phyloP scores from a whole-genome alignment of 1,139 yeast species.

The Blastobotrys raffinosifermentans region DNA sequence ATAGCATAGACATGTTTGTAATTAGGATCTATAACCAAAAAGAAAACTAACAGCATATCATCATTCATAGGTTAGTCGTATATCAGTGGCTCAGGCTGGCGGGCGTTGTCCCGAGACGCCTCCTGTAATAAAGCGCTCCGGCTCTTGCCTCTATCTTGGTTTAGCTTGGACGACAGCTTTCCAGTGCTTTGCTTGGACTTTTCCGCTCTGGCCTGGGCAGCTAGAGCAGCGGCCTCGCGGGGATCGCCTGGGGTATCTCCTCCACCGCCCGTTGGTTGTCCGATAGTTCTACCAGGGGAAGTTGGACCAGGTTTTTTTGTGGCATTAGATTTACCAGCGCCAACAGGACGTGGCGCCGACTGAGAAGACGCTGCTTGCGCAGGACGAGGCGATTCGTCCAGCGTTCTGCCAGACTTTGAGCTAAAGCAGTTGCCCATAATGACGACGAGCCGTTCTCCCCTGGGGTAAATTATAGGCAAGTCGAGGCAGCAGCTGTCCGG shows the following conservation, averaged over 20 bases:
- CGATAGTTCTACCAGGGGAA: slow-evolving; percentile 1
- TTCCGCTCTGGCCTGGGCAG: slow-evolving; percentile 15
- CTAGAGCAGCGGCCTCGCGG: slow-evolving; percentile 22
- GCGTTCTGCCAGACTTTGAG: slow-evolving; percentile 3
- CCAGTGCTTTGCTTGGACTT: slow-evolving; percentile 17
- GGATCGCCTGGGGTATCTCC: slow-evolving; percentile 13
- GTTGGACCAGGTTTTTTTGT: neutral
- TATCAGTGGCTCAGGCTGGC: slow-evolving; percentile 16
- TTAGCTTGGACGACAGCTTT: slow-evolving; percentile 23
- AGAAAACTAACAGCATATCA: no score
- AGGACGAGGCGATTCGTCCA: slow-evolving; percentile 1
- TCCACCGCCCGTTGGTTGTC: slow-evolving; percentile 4
- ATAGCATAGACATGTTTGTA: no score
- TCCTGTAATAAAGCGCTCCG: slow-evolving; percentile 15
- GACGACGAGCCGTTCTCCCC: no score
- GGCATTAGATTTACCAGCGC: slow-evolving; percentile 2
- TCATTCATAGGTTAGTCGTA: slow-evolving; percentile 28
- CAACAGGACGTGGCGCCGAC: slow-evolving; percentile 1
- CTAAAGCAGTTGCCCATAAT: slow-evolving; percentile 7
- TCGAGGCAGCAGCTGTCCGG: neutral
- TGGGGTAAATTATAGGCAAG: no score
- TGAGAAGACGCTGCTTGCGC: no score
- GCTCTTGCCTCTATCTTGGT: slow-evolving; percentile 22
- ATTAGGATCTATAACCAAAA: no score
- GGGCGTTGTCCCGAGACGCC: slow-evolving; percentile 1